Percentiles rank a stretch among this genome's conserved stretches.
Evolutionary conservation across 352 stramenopile genomes (phyloP).

Genomic region (Phytophthora citricola): DNA sequence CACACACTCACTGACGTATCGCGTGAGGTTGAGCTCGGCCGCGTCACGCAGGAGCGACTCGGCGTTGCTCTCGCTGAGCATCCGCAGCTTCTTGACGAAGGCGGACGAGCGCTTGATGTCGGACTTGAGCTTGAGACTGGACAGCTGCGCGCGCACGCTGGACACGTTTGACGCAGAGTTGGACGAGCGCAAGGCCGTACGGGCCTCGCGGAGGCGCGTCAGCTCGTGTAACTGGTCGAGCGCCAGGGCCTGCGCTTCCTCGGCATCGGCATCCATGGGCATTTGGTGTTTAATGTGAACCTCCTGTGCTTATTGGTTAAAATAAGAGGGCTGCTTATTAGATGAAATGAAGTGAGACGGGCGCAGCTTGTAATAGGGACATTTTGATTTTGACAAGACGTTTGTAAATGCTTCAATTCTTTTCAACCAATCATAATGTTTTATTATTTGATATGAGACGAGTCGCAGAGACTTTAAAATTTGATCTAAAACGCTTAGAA

Average conservation of each 20-base stretch:
- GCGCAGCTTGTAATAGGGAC: too few species aligned
- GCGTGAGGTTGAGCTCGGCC: constrained; percentile 92
- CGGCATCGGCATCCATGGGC: constrained; percentile 13
- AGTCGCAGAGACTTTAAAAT: too few species aligned
- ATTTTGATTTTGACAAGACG: too few species aligned
- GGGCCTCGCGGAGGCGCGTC: constrained; percentile 32
- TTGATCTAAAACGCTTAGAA: too few species aligned
- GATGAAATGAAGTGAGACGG: too few species aligned
- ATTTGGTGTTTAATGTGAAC: too few species aligned
- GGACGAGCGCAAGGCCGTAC: constrained; percentile 54
- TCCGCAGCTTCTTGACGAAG: constrained; percentile 97
- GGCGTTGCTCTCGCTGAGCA: constrained; percentile 75
- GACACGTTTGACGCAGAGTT: constrained; percentile 61
- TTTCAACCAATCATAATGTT: too few species aligned
- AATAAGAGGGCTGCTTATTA: too few species aligned
- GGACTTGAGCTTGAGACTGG: constrained; percentile 95
- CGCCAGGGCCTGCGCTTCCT: constrained; percentile 22
- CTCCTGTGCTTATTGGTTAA: too few species aligned
- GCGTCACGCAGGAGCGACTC: constrained; percentile 88
- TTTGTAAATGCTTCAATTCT: too few species aligned
- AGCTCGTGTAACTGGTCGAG: constrained; percentile 59
- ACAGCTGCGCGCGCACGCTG: constrained; percentile 81
- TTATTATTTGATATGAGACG: too few species aligned
- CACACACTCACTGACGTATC: constrained; percentile 96
- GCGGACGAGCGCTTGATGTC: constrained; percentile 98